Evolutionary conservation across 108 stramenopile genomes (phyloP).

Genomic region (Discostella stelligeroides): DNA sequence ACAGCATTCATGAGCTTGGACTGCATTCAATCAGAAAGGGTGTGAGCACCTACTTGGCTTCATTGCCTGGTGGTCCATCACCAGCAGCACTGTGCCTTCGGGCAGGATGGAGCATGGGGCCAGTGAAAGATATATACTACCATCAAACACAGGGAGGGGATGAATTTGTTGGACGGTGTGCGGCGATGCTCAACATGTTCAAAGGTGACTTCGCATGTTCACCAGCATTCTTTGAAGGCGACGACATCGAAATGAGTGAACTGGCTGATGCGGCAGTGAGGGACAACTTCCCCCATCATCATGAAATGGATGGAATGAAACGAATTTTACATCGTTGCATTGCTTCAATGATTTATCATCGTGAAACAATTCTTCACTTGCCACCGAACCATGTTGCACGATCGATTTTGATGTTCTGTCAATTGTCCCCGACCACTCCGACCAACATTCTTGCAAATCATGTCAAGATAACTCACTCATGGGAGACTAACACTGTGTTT

Average conservation of each 20-base stretch:
- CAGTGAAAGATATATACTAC: slow-evolving; percentile 4
- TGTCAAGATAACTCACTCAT: neutral
- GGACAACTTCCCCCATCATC: neutral
- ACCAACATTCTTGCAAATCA: neutral
- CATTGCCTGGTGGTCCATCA: neutral
- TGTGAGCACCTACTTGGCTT: neutral
- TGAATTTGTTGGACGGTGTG: neutral
- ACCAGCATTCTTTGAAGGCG: slow-evolving; percentile 1
- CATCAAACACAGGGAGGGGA: neutral
- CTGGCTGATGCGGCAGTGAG: neutral
- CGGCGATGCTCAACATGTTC: neutral
- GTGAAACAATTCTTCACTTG: neutral
- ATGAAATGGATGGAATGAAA: slow-evolving; percentile 4
- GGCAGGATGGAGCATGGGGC: neutral
- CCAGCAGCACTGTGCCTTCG: neutral
- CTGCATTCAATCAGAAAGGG: neutral
- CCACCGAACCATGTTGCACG: neutral
- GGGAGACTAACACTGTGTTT: neutral
- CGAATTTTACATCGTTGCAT: neutral
- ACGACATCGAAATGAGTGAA: neutral
- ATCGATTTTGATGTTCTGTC: neutral
- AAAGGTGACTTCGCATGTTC: neutral
- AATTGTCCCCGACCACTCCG: neutral
- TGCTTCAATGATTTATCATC: neutral
- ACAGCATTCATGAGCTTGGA: neutral